phyloP scores from a whole-genome alignment of 176 grass and related monocot species.

The Rhipidocladum racemiflorum region DNA sequence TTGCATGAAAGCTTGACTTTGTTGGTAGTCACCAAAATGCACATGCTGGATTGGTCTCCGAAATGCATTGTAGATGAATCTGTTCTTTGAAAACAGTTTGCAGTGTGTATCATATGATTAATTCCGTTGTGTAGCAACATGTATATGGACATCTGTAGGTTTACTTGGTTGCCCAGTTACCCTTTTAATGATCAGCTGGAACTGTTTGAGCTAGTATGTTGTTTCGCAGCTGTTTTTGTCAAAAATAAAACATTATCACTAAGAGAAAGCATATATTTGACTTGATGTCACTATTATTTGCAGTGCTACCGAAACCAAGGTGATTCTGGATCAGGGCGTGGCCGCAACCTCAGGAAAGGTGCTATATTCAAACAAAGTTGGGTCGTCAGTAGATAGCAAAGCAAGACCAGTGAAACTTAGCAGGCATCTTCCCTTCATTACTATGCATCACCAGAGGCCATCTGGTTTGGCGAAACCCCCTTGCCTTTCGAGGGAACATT shows the following conservation, averaged over 20 bases:
- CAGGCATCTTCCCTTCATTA: not conserved
- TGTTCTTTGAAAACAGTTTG: not conserved
- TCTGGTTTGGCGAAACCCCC: not conserved
- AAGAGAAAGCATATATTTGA: not conserved
- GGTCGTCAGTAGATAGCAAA: conserved; percentile 68
- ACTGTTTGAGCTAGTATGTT: not conserved
- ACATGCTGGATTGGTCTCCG: not conserved
- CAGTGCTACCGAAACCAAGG: conserved; percentile 94
- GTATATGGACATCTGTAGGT: not conserved
- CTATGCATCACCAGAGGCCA: not conserved
- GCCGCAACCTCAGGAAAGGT: conserved; percentile 56
- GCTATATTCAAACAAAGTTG: conserved; percentile 73
- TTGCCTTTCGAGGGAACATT: not conserved
- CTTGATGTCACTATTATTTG: not conserved
- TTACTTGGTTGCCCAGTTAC: not conserved
- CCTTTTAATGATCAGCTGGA: not conserved
- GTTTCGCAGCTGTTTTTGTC: not conserved
- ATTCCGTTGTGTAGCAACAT: not conserved
- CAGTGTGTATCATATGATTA: not conserved
- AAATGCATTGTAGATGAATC: not conserved
- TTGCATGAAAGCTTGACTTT: not conserved
- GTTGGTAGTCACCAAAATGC: not conserved
- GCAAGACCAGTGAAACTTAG: not conserved
- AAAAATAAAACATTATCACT: not conserved
- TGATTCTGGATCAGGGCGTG: conserved; percentile 62